phyloP scores from a whole-genome alignment of 768 basidiomycete genomes.

The Lentinula aciculospora region DNA sequence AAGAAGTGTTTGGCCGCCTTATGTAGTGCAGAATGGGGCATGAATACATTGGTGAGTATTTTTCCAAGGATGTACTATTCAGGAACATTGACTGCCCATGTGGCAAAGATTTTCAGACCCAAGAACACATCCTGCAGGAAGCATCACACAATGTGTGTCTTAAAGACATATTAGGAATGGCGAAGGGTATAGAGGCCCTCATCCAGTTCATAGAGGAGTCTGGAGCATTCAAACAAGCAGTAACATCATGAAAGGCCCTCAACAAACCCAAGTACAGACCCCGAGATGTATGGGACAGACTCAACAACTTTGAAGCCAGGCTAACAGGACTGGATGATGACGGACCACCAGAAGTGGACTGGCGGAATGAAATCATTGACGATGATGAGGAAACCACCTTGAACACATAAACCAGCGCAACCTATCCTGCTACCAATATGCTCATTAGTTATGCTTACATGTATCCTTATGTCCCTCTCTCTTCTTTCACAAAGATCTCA shows the following conservation, averaged over 20 bases:
- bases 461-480: too few species aligned
- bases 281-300: not conserved
- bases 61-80: slow-evolving; percentile 13
- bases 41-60: slow-evolving; percentile 22
- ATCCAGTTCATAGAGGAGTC: slow-evolving; percentile 12
- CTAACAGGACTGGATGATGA: not conserved
- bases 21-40: slow-evolving; percentile 22
- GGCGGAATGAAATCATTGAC: not conserved
- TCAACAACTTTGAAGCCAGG: too few species aligned
- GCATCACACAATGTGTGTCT: slow-evolving; percentile 8
- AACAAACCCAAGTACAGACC: not conserved
- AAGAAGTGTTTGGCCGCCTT: slow-evolving; percentile 19
- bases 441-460: too few species aligned
- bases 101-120: slow-evolving; percentile 15
- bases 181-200: slow-evolving; percentile 17
- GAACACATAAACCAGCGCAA: too few species aligned
- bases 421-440: too few species aligned
- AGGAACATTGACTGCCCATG: slow-evolving; percentile 20
- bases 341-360: not conserved
- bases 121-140: slow-evolving; percentile 16
- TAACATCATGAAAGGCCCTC: not conserved
- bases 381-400: not conserved
- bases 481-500: too few species aligned
- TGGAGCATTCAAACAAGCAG: slow-evolving; percentile 15
- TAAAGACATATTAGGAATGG: slow-evolving; percentile 16